A percentile compares a stretch with the other conserved stretches of the same genome.
phyloP scores from a whole-genome alignment of 2,329 filamentous ascomycete species.

The Geosmithia flava region DNA sequence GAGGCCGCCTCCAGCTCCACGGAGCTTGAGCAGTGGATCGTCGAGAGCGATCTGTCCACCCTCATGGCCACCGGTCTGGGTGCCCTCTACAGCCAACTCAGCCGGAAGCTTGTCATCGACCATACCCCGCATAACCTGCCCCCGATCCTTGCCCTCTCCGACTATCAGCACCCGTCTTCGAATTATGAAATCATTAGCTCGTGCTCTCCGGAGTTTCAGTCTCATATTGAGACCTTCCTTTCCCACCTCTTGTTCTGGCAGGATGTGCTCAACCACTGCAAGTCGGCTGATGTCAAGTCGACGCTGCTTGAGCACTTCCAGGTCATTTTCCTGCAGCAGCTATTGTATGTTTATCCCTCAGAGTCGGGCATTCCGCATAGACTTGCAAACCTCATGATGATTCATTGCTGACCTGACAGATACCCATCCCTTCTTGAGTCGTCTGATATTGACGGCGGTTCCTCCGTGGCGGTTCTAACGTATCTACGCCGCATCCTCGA shows the following conservation, averaged over 20 bases:
- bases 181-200: constrained; percentile 63
- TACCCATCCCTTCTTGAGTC: constrained; percentile 94
- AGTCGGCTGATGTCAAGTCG: constrained; percentile 80
- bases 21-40: constrained; percentile 85
- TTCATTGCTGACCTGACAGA: constrained; percentile 29
- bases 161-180: constrained; percentile 65
- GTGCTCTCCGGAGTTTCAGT: constrained; percentile 62
- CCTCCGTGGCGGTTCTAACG: constrained; percentile 88
- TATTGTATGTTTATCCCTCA: constrained; percentile 49
- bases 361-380: background rate
- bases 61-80: constrained; percentile 94
- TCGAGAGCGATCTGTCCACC: constrained; percentile 91
- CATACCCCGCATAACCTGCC: constrained; percentile 65
- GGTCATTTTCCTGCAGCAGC: constrained; percentile 86
- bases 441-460: constrained; percentile 92
- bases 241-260: constrained; percentile 97
- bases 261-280: constrained; percentile 91
- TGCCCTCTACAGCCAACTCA: constrained; percentile 54
- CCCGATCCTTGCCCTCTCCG: constrained; percentile 76
- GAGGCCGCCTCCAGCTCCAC: constrained; percentile 79
- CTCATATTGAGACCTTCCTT: constrained; percentile 85
- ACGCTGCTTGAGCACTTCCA: constrained; percentile 95
- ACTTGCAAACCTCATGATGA: background rate
- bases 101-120: constrained; percentile 70
- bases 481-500: constrained; percentile 87